A percentile compares a stretch with the other conserved stretches of the same genome.
These are phyloP conservation scores for Hypoxylon sp. DNA, from an alignment of 2,329 filamentous ascomycete species.

Conservation along the genomic window DNA sequence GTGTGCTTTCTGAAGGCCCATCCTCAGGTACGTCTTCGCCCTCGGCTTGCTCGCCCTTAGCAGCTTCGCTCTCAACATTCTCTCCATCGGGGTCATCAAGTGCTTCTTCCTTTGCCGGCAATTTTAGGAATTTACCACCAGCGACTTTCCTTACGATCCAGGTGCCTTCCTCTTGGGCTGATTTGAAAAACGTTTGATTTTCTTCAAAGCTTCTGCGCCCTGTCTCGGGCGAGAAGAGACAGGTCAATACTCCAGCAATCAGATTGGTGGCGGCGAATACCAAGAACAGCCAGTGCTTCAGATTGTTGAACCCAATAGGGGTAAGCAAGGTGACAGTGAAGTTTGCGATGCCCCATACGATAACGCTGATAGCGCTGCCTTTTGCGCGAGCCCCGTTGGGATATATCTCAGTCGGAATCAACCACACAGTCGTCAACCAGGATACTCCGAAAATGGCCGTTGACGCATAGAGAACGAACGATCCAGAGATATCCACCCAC, in stretches of 20 bases:
- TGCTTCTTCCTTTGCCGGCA: constrained; percentile 43
- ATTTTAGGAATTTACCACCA: constrained; percentile 62
- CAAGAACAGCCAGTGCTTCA: constrained; percentile 71
- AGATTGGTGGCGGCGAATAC: constrained; percentile 69
- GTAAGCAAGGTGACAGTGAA: constrained; percentile 71
- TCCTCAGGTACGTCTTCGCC: background rate
- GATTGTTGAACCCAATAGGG: constrained; percentile 71
- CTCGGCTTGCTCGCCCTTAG: background rate
- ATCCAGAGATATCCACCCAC: constrained; percentile 65
- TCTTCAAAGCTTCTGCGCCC: constrained; percentile 72
- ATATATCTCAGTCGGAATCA: constrained; percentile 72
- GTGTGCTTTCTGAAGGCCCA: constrained; percentile 1
- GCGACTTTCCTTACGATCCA: constrained; percentile 69
- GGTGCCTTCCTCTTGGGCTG: constrained; percentile 64
- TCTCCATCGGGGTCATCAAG: constrained; percentile 32
- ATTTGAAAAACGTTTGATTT: constrained; percentile 71
- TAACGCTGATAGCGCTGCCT: constrained; percentile 68
- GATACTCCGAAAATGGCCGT: constrained; percentile 73
- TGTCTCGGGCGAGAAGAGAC: constrained; percentile 65
- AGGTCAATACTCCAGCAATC: constrained; percentile 69
- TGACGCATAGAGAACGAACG: constrained; percentile 67
- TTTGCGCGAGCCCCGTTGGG: constrained; percentile 68
- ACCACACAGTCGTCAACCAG: constrained; percentile 72
- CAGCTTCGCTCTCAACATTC: constrained; percentile 20
- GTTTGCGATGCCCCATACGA: constrained; percentile 71